Evolutionary conservation across 352 stramenopile species (phyloP), one percentile per base, ranked within the genome.

Genomic region (Peronospora belbahrii): DNA sequence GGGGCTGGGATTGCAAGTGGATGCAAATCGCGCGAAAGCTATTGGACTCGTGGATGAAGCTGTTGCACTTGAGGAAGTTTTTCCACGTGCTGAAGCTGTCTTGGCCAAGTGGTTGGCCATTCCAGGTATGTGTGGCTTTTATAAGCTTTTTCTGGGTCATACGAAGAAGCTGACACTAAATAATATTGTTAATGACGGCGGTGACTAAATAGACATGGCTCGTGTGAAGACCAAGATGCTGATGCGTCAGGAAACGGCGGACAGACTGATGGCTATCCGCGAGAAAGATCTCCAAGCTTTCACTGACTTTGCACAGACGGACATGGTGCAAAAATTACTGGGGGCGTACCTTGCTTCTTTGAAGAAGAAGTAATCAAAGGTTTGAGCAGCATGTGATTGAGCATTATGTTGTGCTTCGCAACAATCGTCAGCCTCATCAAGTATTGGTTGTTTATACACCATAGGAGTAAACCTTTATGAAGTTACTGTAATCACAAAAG

Each of bases 271-370:
- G 23, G 62, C 57, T 14, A 62, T 33, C 22, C 76, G 74, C 15
- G 47, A 84, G 22, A 52, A 80, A 36, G 81, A 93, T 38, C 58
- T 83, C 18, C 73, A 88, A 46, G 54, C 63, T 14, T 93, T 89
- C 47, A 56, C 58, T 24, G 73, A 87, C 53, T 84, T 93, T 57
- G 71, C 60, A 17, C 72, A 85, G 57, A 87, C 75, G 9, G 79
- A 90, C 62, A 85, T 85, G 62, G 72, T 85, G 40, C 82, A 93
- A 43, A 90, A 88, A 48, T 74, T 74, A 36, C 70, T 93, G 40
- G 78, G 52, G 13, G 70, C 72, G 49, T 93, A 93, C 63, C 56
- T 93, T 20, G 70, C 70, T 42, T 76, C 78, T 44, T 69, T 93
- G 45, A 90, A 87, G 70, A 90, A 88, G 32, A 64, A 64, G 37